Evolutionary conservation across 768 basidiomycete genomes (phyloP), one percentile per base, ranked within the genome.

Genomic region (Paxillus rubicundulus): DNA sequence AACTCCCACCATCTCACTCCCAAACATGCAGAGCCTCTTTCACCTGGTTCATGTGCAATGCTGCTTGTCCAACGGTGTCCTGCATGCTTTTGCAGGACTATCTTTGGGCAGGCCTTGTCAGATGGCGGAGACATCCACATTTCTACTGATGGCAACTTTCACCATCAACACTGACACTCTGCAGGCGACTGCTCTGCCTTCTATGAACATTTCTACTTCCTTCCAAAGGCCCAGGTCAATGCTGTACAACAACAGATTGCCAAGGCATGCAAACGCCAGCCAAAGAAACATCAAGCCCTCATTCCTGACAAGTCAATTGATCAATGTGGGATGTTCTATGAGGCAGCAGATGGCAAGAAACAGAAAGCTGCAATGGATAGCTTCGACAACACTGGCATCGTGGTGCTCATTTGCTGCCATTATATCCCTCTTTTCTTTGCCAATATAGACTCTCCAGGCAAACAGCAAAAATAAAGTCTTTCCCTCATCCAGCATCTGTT

Each of bases 381-480:
- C 20, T 72, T 69, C 47, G 66, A 73, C 45, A 63, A 71, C 39
- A 61, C 54, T 6, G 72, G 74, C 0, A 38, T 72, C 18, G 74
- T 76, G 68, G 70, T 68, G 0, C 53, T 75, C 2, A 68, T 72
- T 3, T 76, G 74, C 50, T 55, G 65, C 0, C 74, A 76, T 38
- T 67, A 78, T 49, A 72, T 77, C 14, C 71, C 45, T 67, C 71
- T 1, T 63, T 71, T 4, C 71, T 74, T 1, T 71, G 77, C 47
- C 62, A 72, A 47, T 74, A 43, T 43, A 18, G 34, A 37, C 44
- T 70, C 72, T 0, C 67, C 72, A 0, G 72, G 74, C 0, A 72
- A 78, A 46, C 65, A 72, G 44, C n/a, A 74, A 76, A 68, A 74
- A 18, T 76, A 73, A 52, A 59, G 64, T 9, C 54, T 77, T 5